A percentile compares a stretch with the other conserved stretches of the same genome.
Evolutionary conservation across 2,329 filamentous ascomycete species (phyloP).

Genomic region (Venturia pyrina): DNA sequence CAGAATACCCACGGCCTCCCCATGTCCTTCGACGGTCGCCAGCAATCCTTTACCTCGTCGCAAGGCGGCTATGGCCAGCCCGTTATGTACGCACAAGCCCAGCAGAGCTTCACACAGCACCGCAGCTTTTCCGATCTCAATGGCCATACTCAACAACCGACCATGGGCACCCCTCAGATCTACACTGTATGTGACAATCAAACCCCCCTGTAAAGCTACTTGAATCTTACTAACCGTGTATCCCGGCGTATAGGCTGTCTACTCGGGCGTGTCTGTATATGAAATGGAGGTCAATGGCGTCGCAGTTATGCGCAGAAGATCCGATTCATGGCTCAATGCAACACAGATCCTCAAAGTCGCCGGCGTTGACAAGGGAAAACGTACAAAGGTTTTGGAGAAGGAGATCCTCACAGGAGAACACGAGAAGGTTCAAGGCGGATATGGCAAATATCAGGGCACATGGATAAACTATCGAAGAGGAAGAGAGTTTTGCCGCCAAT

Average conservation of each 20-base stretch:
- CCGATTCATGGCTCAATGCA: slow-evolving; percentile 94
- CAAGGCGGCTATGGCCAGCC: slow-evolving; percentile 18
- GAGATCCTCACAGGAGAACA: slow-evolving; percentile 94
- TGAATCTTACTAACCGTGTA: neutral
- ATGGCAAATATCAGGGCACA: slow-evolving; percentile 97
- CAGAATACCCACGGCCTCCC: neutral
- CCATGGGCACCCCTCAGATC: slow-evolving; percentile 39
- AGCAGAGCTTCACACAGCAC: slow-evolving; percentile 24
- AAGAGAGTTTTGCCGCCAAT: slow-evolving; percentile 77
- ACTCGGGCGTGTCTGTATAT: slow-evolving; percentile 92
- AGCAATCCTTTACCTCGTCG: slow-evolving; percentile 4
- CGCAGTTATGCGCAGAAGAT: slow-evolving; percentile 89
- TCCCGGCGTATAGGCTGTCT: slow-evolving; percentile 55
- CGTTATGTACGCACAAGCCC: slow-evolving; percentile 22
- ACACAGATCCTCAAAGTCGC: slow-evolving; percentile 98
- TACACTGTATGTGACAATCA: slow-evolving; percentile 32
- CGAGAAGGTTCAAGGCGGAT: slow-evolving; percentile 96
- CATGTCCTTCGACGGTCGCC: slow-evolving; percentile 12
- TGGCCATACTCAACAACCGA: slow-evolving; percentile 25
- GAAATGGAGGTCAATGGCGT: slow-evolving; percentile 95
- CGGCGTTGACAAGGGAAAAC: slow-evolving; percentile 92
- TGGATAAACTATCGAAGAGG: slow-evolving; percentile 95
- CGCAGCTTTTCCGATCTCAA: slow-evolving; percentile 29
- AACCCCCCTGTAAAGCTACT: neutral
- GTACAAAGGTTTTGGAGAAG: slow-evolving; percentile 95